These are phyloP conservation scores for Clitopilus hobsonii DNA, from an alignment of 768 basidiomycete species.

Conservation along the genomic window DNA sequence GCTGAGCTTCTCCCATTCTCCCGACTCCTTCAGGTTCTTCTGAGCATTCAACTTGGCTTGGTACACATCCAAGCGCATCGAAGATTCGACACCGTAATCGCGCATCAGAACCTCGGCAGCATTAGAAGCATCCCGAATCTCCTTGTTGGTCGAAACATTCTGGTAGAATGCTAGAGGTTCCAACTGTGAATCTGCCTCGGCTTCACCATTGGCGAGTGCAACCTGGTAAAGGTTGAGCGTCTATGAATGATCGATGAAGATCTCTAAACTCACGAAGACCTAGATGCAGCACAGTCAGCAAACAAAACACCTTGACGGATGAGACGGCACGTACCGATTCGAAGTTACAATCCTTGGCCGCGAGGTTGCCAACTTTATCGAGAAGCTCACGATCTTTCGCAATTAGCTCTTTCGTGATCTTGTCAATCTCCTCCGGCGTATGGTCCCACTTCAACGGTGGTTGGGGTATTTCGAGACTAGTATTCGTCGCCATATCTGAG, in stretches of 20 bases:
- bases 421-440: constrained; percentile 52
- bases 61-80: constrained; percentile 81
- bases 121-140: constrained; percentile 78
- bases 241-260: not conserved
- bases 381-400: constrained; percentile 46
- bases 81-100: constrained; percentile 69
- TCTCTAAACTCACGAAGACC: constrained; percentile 63
- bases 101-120: constrained; percentile 66
- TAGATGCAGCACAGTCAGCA: constrained; percentile 19
- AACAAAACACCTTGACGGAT: not conserved
- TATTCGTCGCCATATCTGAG: not conserved
- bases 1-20: constrained; percentile 55
- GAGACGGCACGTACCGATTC: constrained; percentile 47
- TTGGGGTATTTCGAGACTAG: constrained; percentile 46
- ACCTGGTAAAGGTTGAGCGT: constrained; percentile 32
- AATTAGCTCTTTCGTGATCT: constrained; percentile 55
- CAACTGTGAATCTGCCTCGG: constrained; percentile 39
- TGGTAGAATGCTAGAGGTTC: constrained; percentile 78
- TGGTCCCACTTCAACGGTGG: constrained; percentile 64
- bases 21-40: constrained; percentile 60
- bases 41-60: constrained; percentile 66
- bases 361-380: constrained; percentile 58
- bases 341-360: constrained; percentile 56
- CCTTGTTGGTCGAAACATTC: constrained; percentile 71
- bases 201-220: constrained; percentile 57